phyloP scores from a whole-genome alignment of 169 alveolate genomes.

The Plasmodium blacklocki region DNA sequence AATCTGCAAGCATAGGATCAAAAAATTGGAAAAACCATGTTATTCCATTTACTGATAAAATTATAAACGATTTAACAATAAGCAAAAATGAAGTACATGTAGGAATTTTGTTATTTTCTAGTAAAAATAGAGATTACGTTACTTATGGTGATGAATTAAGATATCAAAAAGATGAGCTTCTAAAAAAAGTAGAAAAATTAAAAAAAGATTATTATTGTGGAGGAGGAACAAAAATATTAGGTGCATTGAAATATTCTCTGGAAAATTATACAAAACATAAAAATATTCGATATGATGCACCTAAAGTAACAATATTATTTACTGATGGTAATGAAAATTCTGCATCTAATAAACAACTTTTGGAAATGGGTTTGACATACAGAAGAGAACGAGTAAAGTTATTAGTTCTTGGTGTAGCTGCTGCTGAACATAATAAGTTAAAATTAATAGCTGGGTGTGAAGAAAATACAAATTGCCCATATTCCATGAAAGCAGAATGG shows the following conservation, averaged over 20 bases:
- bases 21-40: slow-evolving; percentile 46
- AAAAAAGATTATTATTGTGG: slow-evolving; percentile 24
- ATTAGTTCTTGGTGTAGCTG: slow-evolving; percentile 66
- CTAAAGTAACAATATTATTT: slow-evolving; percentile 69
- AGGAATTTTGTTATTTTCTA: slow-evolving; percentile 54
- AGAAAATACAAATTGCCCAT: slow-evolving; percentile 19
- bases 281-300: slow-evolving; percentile 47
- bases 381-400: slow-evolving; percentile 35
- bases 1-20: slow-evolving; percentile 54
- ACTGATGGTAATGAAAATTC: slow-evolving; percentile 57
- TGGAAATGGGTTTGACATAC: slow-evolving; percentile 26
- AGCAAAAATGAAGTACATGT: slow-evolving; percentile 62
- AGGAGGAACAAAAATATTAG: slow-evolving; percentile 37
- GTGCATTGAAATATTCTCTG: slow-evolving; percentile 59
- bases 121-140: slow-evolving; percentile 35
- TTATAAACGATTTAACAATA: slow-evolving; percentile 34
- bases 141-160: slow-evolving; percentile 32
- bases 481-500: slow-evolving; percentile 73
- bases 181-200: slow-evolving; percentile 60
- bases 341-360: slow-evolving; percentile 14
- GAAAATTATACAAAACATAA: slow-evolving; percentile 27
- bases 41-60: slow-evolving; percentile 59
- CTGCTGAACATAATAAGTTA: slow-evolving; percentile 27
- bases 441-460: slow-evolving; percentile 65
- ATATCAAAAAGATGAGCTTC: slow-evolving; percentile 39